Conservation (phyloP, 1,284 basidiomycete species). For the Papiliotrema nemorosa region DNA sequence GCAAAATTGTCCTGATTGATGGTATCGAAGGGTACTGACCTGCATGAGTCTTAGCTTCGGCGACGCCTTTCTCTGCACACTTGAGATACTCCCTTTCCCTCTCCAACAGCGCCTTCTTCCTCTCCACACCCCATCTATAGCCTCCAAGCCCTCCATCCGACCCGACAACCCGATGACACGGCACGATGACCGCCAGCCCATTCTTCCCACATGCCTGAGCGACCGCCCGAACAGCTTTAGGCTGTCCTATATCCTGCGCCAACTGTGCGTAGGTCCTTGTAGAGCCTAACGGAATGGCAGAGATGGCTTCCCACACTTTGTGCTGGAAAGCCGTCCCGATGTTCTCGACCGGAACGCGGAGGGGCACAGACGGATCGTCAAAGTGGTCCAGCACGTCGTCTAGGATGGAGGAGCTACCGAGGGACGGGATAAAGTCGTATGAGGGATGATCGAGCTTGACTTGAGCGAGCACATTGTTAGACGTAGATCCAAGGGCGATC, state of each 20-base stretch:
- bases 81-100: background rate
- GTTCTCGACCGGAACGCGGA: background rate
- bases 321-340: constrained; percentile 1
- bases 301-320: constrained; percentile 5
- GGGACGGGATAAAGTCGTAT: background rate
- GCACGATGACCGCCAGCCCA: background rate
- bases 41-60: no score
- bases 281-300: constrained; percentile 2
- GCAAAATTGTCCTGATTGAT: no score
- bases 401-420: background rate
- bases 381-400: background rate
- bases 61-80: no score
- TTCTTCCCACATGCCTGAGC: constrained; percentile 6
- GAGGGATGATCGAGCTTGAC: background rate
- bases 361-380: background rate
- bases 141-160: constrained; percentile 1
- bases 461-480: background rate
- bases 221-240: background rate
- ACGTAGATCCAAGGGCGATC: background rate
- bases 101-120: constrained; percentile 3
- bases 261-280: constrained; percentile 4
- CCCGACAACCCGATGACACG: constrained; percentile 4
- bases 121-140: constrained; percentile 7
- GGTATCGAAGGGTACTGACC: no score
- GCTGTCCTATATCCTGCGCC: background rate